A percentile compares a stretch with the other conserved stretches of the same genome.
Evolutionary conservation across 441 rosid genomes (phyloP).

Genomic region (Syzygium malaccense): DNA sequence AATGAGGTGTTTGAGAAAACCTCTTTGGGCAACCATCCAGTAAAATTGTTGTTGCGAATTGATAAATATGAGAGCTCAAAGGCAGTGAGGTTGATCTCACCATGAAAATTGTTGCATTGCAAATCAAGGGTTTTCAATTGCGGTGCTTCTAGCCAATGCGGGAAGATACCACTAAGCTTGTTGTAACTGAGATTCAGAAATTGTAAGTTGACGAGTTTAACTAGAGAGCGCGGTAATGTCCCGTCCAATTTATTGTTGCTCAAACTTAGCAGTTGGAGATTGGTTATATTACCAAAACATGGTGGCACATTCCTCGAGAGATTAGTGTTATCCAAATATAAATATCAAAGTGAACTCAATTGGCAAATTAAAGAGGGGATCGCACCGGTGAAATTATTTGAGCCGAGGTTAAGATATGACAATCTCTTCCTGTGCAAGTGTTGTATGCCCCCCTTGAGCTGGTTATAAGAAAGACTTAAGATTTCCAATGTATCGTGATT

Average conservation of each 20-base stretch:
- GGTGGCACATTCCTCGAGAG: neutral
- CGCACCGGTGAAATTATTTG: neutral
- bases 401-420: rapidly evolving
- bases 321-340: rapidly evolving
- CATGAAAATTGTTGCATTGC: neutral
- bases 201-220: rapidly evolving
- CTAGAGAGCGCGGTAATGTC: neutral
- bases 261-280: rapidly evolving
- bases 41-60: neutral
- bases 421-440: neutral
- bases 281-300: neutral
- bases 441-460: neutral
- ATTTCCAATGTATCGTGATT: rapidly evolving
- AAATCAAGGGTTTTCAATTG: rapidly evolving
- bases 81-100: neutral
- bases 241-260: neutral
- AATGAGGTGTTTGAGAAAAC: neutral
- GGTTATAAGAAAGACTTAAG: neutral
- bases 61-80: rapidly evolving
- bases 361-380: neutral
- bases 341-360: rapidly evolving
- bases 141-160: neutral
- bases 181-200: neutral
- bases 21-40: neutral
- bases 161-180: neutral